These are phyloP conservation scores for Schoenoplectus tabernaemontani DNA, from an alignment of 202 grass and related monocot species.

Conservation along the genomic window DNA sequence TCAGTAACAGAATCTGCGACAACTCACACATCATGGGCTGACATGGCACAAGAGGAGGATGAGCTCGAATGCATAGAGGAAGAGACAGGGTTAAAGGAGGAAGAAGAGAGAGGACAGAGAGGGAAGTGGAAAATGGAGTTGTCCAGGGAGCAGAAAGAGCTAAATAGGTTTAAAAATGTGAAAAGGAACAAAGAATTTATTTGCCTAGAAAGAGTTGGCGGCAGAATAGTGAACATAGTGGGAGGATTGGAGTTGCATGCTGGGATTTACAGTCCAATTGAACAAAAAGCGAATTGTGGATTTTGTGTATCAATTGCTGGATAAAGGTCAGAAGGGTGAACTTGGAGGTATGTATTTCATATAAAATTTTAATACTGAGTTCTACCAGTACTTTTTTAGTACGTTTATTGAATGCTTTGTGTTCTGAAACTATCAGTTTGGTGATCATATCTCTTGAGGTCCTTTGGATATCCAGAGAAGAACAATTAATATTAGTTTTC, in stretches of 20 bases:
- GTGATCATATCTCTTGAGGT: background rate
- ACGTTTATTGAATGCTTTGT: background rate
- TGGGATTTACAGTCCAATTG: slow-evolving; percentile 48
- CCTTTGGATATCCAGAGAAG: background rate
- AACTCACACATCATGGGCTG: slow-evolving; percentile 73
- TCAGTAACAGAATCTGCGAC: slow-evolving; percentile 15
- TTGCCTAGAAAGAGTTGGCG: slow-evolving; percentile 51
- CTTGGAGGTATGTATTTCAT: slow-evolving; percentile 59
- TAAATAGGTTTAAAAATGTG: slow-evolving; percentile 43
- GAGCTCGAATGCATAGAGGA: slow-evolving; percentile 47
- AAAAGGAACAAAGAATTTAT: slow-evolving; percentile 49
- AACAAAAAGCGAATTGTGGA: slow-evolving; percentile 67
- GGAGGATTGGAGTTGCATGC: slow-evolving; percentile 71
- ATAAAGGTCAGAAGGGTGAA: slow-evolving; percentile 41
- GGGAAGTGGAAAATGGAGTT: slow-evolving; percentile 31
- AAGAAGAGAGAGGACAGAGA: slow-evolving; percentile 24
- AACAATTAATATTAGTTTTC: background rate
- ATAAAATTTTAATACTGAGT: background rate
- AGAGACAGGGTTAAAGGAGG: slow-evolving; percentile 13
- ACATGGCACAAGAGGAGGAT: slow-evolving; percentile 88
- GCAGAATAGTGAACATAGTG: slow-evolving; percentile 49
- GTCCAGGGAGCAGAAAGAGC: slow-evolving; percentile 65
- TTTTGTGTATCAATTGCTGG: slow-evolving; percentile 49
- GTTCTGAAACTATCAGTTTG: background rate
- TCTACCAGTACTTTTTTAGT: background rate